A percentile compares a stretch with the other conserved stretches of the same genome.
These are phyloP conservation scores for Neurospora sp. DNA, from an alignment of 495 filamentous ascomycete genomes.

Conservation along the genomic window DNA sequence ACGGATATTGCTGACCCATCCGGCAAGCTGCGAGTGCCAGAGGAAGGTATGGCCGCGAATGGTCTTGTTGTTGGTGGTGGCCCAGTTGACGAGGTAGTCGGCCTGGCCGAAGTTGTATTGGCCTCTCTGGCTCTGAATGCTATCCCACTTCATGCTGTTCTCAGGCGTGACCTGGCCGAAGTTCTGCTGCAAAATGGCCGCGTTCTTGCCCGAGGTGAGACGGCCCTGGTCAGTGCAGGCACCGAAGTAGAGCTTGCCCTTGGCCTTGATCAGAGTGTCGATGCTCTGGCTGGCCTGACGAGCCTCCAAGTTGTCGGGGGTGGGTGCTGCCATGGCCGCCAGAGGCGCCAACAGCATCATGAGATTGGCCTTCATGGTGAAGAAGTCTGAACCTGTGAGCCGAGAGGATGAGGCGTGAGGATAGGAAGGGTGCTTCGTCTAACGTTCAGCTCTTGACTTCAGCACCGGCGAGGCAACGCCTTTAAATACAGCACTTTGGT, in stretches of 20 bases:
- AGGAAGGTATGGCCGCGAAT: conserved; percentile 54
- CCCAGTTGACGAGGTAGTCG: conserved; percentile 53
- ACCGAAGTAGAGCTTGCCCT: conserved; percentile 55
- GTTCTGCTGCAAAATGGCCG: conserved; percentile 46
- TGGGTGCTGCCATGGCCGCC: conserved; percentile 23
- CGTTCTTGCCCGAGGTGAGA: conserved; percentile 39
- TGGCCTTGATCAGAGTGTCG: conserved; percentile 45
- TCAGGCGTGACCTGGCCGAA: conserved; percentile 58
- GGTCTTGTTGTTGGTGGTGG: conserved; percentile 41
- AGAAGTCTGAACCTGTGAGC: background rate
- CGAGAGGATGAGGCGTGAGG: background rate
- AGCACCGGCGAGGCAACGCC: background rate
- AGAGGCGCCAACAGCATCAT: conserved; percentile 26
- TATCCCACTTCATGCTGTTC: conserved; percentile 59
- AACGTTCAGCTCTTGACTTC: background rate
- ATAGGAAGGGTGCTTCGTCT: background rate
- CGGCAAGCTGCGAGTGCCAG: conserved; percentile 57
- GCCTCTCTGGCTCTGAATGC: conserved; percentile 36
- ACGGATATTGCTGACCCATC: conserved; percentile 46
- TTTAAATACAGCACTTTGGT: background rate
- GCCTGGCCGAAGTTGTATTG: conserved; percentile 41
- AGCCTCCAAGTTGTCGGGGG: conserved; percentile 21
- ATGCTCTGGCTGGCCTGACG: conserved; percentile 38
- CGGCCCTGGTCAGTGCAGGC: conserved; percentile 44
- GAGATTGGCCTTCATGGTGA: conserved; percentile 33